Evolutionary conservation across 2,329 filamentous ascomycete genomes (phyloP).

Genomic region (Ilyonectria mors-panacis): DNA sequence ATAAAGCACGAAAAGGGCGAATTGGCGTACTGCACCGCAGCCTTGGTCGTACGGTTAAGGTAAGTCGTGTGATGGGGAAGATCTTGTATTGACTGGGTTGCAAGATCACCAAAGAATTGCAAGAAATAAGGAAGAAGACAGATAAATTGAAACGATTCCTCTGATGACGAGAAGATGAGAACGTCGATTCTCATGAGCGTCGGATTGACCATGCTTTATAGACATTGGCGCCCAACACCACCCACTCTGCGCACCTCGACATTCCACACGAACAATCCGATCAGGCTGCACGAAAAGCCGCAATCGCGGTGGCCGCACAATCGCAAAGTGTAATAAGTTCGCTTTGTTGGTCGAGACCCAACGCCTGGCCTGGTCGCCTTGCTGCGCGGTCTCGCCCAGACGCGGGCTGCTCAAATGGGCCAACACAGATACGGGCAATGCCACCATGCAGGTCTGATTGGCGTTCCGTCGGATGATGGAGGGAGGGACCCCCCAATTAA

Average conservation of each 20-base stretch:
- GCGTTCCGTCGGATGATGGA: constrained; percentile 24
- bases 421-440: constrained; percentile 1
- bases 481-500: constrained; percentile 12
- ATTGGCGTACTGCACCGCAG: too few species aligned
- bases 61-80: too few species aligned
- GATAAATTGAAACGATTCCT: not conserved
- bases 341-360: constrained; percentile 17
- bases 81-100: not conserved
- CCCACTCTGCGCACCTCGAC: not conserved
- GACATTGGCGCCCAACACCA: not conserved
- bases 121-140: not conserved
- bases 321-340: constrained; percentile 20
- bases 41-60: too few species aligned
- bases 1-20: too few species aligned
- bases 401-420: not conserved
- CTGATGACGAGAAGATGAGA: not conserved
- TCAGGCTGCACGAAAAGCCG: constrained; percentile 5
- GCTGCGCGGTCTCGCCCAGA: not conserved
- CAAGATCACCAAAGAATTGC: not conserved
- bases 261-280: constrained; percentile 17
- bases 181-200: not conserved
- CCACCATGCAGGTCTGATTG: constrained; percentile 34
- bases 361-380: constrained; percentile 34
- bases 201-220: constrained; percentile 12
- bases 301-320: constrained; percentile 16